Evolutionary conservation across 441 rosid species (phyloP).

Genomic region (Pelargonium cotyledonis): DNA sequence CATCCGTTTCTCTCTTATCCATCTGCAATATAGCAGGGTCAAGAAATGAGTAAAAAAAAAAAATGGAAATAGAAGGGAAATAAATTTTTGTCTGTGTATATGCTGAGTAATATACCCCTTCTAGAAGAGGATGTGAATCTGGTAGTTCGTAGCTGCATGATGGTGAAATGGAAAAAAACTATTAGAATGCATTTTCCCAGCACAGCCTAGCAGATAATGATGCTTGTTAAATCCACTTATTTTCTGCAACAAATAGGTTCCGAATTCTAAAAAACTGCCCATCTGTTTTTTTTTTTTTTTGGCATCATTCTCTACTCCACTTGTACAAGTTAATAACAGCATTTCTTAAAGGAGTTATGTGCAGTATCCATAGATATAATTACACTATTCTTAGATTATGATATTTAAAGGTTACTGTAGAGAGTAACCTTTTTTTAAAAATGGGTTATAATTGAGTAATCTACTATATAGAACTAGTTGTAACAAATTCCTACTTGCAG

Average conservation of each 20-base stretch:
- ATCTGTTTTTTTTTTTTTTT: neutral
- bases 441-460: neutral
- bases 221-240: too few relatives aligned
- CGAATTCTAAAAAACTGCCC: too few relatives aligned
- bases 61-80: neutral
- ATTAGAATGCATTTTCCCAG: neutral
- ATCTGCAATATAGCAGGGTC: constrained; percentile 40
- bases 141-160: constrained; percentile 84
- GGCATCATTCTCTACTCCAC: neutral
- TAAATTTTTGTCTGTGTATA: neutral
- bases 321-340: neutral
- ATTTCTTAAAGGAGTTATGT: neutral
- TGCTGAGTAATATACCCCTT: constrained; percentile 44
- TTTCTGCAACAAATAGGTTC: neutral
- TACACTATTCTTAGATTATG: neutral
- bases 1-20: constrained; percentile 80
- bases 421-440: neutral
- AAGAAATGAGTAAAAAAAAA: neutral
- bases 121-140: constrained; percentile 78
- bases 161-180: constrained; percentile 9
- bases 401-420: neutral
- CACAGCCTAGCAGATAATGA: neutral
- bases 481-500: neutral
- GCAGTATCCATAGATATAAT: neutral
- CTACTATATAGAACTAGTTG: neutral